Evolutionary conservation across 78 protist genomes (phyloP).

Genomic region (Dictyostelium intermedium): DNA sequence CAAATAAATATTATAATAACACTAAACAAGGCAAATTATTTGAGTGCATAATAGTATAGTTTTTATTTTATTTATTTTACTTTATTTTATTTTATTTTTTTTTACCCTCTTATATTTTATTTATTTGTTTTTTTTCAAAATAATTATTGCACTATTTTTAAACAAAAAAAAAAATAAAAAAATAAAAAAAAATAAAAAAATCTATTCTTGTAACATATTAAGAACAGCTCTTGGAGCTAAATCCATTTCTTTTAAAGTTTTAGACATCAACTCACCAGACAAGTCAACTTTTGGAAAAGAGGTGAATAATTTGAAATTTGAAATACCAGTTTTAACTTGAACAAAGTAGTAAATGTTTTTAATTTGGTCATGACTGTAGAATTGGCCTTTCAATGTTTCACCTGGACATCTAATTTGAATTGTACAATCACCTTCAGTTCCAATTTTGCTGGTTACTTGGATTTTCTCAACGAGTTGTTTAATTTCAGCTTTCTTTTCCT

Average conservation of each 20-base stretch:
- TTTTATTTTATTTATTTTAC: too few relatives aligned
- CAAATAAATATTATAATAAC: too few relatives aligned
- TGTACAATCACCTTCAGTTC: conserved; percentile 38
- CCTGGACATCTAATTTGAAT: conserved; percentile 54
- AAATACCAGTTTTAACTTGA: conserved; percentile 22
- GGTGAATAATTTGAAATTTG: conserved; percentile 39
- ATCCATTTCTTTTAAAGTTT: conserved; percentile 46
- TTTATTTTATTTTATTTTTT: too few relatives aligned
- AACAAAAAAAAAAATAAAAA: too few relatives aligned
- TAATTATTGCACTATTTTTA: too few relatives aligned
- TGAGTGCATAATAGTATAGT: too few relatives aligned
- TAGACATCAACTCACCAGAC: conserved; percentile 29
- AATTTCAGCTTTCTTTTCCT: neutral
- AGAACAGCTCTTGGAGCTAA: conserved; percentile 58
- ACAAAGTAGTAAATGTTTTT: conserved; percentile 44
- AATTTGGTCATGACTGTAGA: conserved; percentile 24
- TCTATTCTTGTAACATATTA: conserved; percentile 5
- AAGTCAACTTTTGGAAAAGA: conserved; percentile 50
- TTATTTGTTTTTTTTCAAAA: too few relatives aligned
- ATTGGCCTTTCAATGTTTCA: conserved; percentile 40
- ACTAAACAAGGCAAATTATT: too few relatives aligned
- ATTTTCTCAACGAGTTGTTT: neutral
- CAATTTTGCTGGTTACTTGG: neutral
- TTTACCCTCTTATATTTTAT: too few relatives aligned
- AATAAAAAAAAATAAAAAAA: neutral